Percentiles rank a stretch among this genome's conserved stretches.
These are phyloP conservation scores for Mycena kentingensis DNA, from an alignment of 768 basidiomycete species.

Conservation along the genomic window DNA sequence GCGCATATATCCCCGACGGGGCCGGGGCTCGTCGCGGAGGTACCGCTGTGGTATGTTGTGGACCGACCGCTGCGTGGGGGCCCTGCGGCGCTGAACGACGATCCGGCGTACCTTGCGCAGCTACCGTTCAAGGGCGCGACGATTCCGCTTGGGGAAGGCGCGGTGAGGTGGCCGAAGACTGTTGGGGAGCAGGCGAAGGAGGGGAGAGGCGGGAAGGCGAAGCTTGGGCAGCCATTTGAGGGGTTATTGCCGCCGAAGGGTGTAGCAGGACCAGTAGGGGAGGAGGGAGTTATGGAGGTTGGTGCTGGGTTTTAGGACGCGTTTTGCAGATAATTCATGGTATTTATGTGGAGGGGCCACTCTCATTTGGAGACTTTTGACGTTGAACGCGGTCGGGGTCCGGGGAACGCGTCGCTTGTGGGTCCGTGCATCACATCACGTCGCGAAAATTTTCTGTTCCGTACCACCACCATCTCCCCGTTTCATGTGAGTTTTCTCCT, in stretches of 20 bases:
- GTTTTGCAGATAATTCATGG: too few species aligned
- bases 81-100: conserved; percentile 14
- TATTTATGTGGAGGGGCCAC: too few species aligned
- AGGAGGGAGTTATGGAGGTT: too few species aligned
- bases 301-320: too few species aligned
- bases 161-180: conserved; percentile 16
- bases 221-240: conserved; percentile 16
- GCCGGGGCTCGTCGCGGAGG: conserved; percentile 18
- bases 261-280: too few species aligned
- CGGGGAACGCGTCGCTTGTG: too few species aligned
- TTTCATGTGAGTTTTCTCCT: too few species aligned
- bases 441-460: too few species aligned
- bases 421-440: too few species aligned
- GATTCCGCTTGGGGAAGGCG: conserved; percentile 3
- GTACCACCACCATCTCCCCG: too few species aligned
- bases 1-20: conserved; percentile 22
- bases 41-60: conserved; percentile 20
- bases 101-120: conserved; percentile 9
- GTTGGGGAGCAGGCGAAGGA: conserved; percentile 10
- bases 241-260: conserved; percentile 12
- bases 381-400: too few species aligned
- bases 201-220: conserved; percentile 13
- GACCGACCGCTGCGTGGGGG: conserved; percentile 4
- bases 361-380: too few species aligned
- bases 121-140: conserved; percentile 19